These are phyloP conservation scores for Monocercomonoides exilis DNA, from an alignment of 78 protist species.

Conservation along the genomic window DNA sequence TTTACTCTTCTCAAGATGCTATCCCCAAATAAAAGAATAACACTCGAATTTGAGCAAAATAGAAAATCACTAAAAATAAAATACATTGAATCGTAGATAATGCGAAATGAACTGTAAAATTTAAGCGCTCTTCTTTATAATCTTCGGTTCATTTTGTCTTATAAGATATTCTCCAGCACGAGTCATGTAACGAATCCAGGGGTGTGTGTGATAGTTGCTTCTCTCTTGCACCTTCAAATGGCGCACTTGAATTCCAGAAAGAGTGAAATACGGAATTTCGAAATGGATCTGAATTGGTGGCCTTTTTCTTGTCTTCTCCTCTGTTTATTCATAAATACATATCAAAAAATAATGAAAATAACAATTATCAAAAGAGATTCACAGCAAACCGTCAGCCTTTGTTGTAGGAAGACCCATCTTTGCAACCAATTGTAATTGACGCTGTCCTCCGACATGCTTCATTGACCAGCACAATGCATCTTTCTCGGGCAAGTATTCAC, in stretches of 20 bases:
- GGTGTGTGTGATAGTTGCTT: slow-evolving; percentile 49
- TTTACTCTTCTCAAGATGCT: no score
- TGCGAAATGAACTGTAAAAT: no score
- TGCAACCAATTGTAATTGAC: slow-evolving; percentile 73
- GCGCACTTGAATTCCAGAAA: slow-evolving; percentile 90
- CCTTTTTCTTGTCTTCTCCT: slow-evolving; percentile 40
- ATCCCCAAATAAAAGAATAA: no score
- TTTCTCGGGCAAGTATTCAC: slow-evolving; percentile 81
- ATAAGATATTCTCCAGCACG: slow-evolving; percentile 18
- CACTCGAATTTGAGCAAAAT: no score
- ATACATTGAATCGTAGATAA: no score
- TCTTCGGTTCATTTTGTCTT: neutral
- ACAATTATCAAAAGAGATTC: neutral
- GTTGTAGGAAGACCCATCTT: slow-evolving; percentile 84
- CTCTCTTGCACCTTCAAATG: slow-evolving; percentile 90
- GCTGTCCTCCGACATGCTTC: slow-evolving; percentile 79
- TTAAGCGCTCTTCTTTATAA: no score
- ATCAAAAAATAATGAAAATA: neutral
- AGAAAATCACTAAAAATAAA: no score
- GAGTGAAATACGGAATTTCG: slow-evolving; percentile 96
- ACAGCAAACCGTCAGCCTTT: no score
- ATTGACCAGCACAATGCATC: slow-evolving; percentile 88
- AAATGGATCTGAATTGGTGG: slow-evolving; percentile 87
- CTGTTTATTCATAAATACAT: no score
- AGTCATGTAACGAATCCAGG: slow-evolving; percentile 41